phyloP scores from a whole-genome alignment of 768 basidiomycete genomes.

The Lyophyllum decastes region DNA sequence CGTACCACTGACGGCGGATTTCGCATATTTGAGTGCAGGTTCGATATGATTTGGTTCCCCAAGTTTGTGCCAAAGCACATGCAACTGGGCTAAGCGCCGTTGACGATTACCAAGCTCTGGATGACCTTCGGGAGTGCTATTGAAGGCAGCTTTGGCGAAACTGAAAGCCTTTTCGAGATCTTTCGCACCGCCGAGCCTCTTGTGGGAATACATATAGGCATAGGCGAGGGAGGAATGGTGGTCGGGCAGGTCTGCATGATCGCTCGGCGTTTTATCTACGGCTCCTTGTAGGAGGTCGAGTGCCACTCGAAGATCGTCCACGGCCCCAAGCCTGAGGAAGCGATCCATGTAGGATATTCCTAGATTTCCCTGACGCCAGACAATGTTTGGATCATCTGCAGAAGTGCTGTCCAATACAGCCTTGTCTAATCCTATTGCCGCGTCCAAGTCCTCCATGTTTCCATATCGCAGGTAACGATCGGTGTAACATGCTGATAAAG shows the following conservation, averaged over 20 bases:
- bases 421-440: not conserved
- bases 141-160: not conserved
- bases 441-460: not conserved
- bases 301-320: not conserved
- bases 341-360: not conserved
- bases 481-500: not conserved
- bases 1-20: not conserved
- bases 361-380: not conserved
- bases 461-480: not conserved
- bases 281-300: not conserved
- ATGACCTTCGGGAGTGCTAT: not conserved
- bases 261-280: not conserved
- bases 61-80: not conserved
- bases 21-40: not conserved
- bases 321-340: not conserved
- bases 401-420: not conserved
- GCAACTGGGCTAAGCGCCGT: not conserved
- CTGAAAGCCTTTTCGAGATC: constrained; percentile 9
- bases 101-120: not conserved
- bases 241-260: not conserved
- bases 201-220: not conserved
- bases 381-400: not conserved
- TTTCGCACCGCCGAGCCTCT: not conserved
- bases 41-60: not conserved
- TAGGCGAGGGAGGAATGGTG: constrained; percentile 5